Evolutionary conservation across 805 yeast species (phyloP), one percentile per base, ranked within the genome.

Genomic region (Yarrowia deformans): DNA sequence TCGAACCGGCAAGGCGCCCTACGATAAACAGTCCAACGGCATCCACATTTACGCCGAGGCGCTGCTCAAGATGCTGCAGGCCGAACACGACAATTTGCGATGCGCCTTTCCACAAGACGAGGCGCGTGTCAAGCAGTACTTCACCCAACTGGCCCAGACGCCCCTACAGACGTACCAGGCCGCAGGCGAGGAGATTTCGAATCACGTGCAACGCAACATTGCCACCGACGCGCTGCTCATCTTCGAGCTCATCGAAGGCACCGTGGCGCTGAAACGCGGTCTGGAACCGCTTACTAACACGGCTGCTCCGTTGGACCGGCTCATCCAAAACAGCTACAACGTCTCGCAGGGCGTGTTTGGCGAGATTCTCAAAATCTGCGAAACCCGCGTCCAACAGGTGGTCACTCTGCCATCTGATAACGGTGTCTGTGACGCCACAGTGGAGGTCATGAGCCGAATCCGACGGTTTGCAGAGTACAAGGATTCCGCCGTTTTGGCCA

Each of bases 341-440:
- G 66, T 73, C 50, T 74, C 79, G 35, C 73, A 71, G 60, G 70
- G 69, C 23, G 78, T 88, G n/a, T 87, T 90, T 74, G 77, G 78
- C 67, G 90, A 87, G 68, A 82, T 87, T 61, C 81, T 91, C 69
- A 79, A 79, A 55, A 84, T 82, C 70, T 87, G 90, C 39, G 90
- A 87, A 56, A 74, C 75, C 3, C 81, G 86, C 55, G 84, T 88
- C 18, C 74, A 80, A n/a, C 75, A 74, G 42, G 75, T 86, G 69
- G 79, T 82, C 2, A 74, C 79, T 10, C 75, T 89, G 48, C 89
- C 91, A 12, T 83, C 83, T 58, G 97, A 91, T 71, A 85, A 84
- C 72, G 90, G 90, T 67, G 85, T 91, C 55, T 84, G 90, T 52
- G 93, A 88, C 73, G 83, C 87, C 16, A 88, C 91, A 0, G 88